phyloP scores from a whole-genome alignment of 148 eudicot genomes.

The Rhododendron mucronatum region DNA sequence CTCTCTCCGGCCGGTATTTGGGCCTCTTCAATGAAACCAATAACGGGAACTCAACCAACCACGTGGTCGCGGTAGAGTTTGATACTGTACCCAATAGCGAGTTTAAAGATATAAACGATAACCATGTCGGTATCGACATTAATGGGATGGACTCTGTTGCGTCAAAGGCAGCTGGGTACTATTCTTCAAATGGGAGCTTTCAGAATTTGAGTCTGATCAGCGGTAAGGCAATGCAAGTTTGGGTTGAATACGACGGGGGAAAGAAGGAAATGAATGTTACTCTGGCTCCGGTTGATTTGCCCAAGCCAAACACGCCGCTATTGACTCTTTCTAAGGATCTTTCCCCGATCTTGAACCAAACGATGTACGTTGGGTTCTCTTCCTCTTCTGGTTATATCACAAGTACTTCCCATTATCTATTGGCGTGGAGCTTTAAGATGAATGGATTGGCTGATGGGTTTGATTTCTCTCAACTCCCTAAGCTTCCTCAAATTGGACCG shows the following conservation, averaged over 20 bases:
- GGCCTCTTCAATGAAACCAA: slow-evolving; percentile 22
- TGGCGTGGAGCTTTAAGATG: slow-evolving; percentile 33
- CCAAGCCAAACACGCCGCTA: slow-evolving; percentile 35
- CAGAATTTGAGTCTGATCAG: slow-evolving; percentile 28
- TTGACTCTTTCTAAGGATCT: slow-evolving; percentile 25
- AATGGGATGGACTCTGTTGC: slow-evolving; percentile 26
- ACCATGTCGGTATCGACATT: slow-evolving; percentile 48
- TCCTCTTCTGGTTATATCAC: slow-evolving; percentile 22
- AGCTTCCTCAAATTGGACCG: slow-evolving; percentile 19
- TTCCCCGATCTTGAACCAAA: slow-evolving; percentile 21
- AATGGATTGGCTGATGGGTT: slow-evolving; percentile 17
- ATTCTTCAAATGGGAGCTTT: slow-evolving; percentile 1
- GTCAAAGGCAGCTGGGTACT: slow-evolving; percentile 37
- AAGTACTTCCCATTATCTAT: slow-evolving; percentile 16
- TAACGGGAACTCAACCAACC: slow-evolving; percentile 25
- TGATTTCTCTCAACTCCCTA: slow-evolving; percentile 26
- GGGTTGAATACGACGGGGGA: slow-evolving; percentile 42
- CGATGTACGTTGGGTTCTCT: slow-evolving; percentile 38
- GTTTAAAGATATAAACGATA: slow-evolving; percentile 32
- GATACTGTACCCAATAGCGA: slow-evolving; percentile 30
- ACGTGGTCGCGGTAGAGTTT: slow-evolving; percentile 34
- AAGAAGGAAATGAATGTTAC: slow-evolving; percentile 32
- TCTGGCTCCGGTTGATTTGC: slow-evolving; percentile 26
- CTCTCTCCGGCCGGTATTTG: slow-evolving; percentile 17
- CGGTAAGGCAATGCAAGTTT: slow-evolving; percentile 38